Conservation (phyloP, 2,329 filamentous ascomycete genomes). For the Cercospora citrullina region DNA sequence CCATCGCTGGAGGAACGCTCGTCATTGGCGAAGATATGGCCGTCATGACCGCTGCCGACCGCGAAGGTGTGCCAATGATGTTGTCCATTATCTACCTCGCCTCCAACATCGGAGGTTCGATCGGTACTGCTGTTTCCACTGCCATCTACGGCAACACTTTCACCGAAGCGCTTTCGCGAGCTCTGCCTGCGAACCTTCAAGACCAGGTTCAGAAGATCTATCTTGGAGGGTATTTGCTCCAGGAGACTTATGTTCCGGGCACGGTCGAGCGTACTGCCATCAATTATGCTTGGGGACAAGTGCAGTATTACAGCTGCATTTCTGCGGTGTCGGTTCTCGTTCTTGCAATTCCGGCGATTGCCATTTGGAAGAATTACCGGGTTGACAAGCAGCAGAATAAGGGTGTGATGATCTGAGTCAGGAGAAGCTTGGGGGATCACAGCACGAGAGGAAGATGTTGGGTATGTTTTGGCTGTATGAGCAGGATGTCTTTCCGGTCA, state of each 20-base stretch:
- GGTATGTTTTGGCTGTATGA: not conserved
- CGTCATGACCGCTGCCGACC: constrained; percentile 49
- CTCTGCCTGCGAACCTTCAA: constrained; percentile 20
- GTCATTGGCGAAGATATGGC: constrained; percentile 59
- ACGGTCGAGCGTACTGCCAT: constrained; percentile 48
- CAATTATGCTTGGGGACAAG: constrained; percentile 49
- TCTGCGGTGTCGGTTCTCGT: constrained; percentile 39
- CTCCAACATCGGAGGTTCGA: constrained; percentile 34
- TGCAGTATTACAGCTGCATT: constrained; percentile 48
- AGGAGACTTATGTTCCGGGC: constrained; percentile 43
- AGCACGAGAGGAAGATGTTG: not conserved
- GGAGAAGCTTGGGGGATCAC: not conserved
- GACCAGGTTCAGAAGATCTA: constrained; percentile 39
- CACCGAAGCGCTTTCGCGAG: constrained; percentile 17
- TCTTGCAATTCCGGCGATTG: constrained; percentile 35
- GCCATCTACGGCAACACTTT: constrained; percentile 39
- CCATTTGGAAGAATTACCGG: constrained; percentile 41
- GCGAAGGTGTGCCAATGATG: constrained; percentile 39
- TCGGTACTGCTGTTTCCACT: constrained; percentile 31
- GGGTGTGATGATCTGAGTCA: constrained; percentile 36
- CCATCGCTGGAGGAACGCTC: constrained; percentile 55
- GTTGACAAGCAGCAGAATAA: constrained; percentile 42
- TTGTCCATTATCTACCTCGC: constrained; percentile 40
- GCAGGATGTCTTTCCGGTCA: not conserved
- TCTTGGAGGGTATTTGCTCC: constrained; percentile 21